Conservation (phyloP, 148 eudicot species). For the Rhododendron williamsianum region DNA sequence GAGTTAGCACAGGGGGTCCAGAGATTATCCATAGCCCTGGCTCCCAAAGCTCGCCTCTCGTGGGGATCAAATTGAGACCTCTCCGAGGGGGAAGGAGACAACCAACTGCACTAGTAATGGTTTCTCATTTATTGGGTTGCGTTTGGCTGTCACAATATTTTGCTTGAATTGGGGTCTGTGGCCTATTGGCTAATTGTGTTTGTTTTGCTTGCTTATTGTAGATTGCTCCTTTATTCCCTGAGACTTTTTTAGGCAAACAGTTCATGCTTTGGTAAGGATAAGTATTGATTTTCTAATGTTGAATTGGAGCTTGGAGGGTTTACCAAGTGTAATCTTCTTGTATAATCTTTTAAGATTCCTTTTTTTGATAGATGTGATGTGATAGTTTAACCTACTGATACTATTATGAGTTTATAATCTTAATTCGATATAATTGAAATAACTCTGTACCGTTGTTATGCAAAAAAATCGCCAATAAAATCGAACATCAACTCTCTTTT, state of each 20-base stretch:
- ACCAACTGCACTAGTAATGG: too few species aligned
- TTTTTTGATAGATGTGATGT: not conserved
- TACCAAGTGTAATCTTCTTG: not conserved
- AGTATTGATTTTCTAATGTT: not conserved
- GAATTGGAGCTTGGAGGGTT: not conserved
- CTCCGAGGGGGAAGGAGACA: too few species aligned
- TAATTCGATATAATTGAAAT: not conserved
- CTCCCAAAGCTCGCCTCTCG: too few species aligned
- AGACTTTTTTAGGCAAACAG: not conserved
- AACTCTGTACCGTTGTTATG: not conserved
- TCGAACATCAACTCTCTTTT: not conserved
- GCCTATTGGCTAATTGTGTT: not conserved
- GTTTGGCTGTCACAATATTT: conserved; percentile 2
- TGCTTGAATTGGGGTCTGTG: not conserved
- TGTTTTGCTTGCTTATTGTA: not conserved
- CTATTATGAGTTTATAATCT: not conserved
- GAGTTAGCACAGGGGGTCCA: too few species aligned
- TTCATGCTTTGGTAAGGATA: not conserved
- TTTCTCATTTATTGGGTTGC: not conserved
- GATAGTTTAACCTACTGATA: not conserved
- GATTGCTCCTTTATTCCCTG: not conserved
- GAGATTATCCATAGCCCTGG: too few species aligned
- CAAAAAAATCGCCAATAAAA: not conserved
- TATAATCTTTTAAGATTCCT: not conserved
- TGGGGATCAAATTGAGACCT: too few species aligned